phyloP scores from a whole-genome alignment of 1,139 yeast species.

The Diutina neorugosa region DNA sequence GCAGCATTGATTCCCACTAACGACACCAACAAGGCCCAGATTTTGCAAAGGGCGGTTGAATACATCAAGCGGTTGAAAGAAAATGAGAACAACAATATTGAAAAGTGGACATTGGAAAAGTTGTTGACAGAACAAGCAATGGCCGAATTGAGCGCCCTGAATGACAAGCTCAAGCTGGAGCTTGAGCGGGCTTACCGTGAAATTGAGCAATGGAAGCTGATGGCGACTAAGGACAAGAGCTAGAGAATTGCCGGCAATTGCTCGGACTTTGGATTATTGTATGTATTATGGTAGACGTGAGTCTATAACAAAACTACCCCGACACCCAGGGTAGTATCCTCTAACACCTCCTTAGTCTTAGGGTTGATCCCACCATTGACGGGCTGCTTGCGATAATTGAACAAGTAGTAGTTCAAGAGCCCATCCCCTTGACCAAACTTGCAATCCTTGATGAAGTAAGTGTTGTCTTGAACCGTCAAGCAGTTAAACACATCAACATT shows the following conservation, averaged over 20 bases:
- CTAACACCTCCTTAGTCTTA: slow-evolving; percentile 37
- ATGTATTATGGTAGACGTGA: neutral
- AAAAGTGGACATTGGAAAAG: slow-evolving; percentile 90
- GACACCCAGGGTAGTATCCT: slow-evolving; percentile 57
- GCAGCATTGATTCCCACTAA: slow-evolving; percentile 76
- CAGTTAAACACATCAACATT: slow-evolving; percentile 91
- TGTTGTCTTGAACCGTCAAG: slow-evolving; percentile 80
- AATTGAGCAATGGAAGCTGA: slow-evolving; percentile 47
- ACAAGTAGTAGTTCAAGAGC: slow-evolving; percentile 74
- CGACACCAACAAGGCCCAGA: slow-evolving; percentile 87
- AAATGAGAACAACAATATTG: slow-evolving; percentile 76
- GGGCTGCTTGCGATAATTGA: slow-evolving; percentile 78
- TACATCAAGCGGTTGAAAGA: slow-evolving; percentile 81
- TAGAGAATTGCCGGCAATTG: neutral
- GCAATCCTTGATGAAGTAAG: slow-evolving; percentile 65
- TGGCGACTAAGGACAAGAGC: slow-evolving; percentile 8
- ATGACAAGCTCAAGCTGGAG: slow-evolving; percentile 70
- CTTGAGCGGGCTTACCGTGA: slow-evolving; percentile 89
- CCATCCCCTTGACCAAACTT: slow-evolving; percentile 96
- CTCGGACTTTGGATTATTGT: neutral
- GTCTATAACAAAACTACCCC: slow-evolving; percentile 73
- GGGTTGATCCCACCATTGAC: slow-evolving; percentile 67
- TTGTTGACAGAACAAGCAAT: slow-evolving; percentile 85
- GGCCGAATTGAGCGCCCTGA: slow-evolving; percentile 62
- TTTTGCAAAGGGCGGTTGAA: slow-evolving; percentile 78